Evolutionary conservation across 2,329 filamentous ascomycete genomes (phyloP), one percentile per base, ranked within the genome.

Genomic region (Exophiala lecanii-corni): DNA sequence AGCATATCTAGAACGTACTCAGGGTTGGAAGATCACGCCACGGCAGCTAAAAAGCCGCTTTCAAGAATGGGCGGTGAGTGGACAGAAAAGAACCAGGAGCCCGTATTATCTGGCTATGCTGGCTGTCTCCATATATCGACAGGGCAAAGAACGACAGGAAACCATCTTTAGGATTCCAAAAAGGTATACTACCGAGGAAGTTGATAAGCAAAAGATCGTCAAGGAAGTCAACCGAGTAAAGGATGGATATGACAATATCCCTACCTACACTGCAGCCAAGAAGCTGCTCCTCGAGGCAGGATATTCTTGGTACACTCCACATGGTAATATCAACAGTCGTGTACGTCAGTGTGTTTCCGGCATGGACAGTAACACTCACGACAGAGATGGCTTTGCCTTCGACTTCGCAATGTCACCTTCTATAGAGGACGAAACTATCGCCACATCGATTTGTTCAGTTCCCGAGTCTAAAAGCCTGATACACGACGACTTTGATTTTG

Each of bases 21-120:
- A 47, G 12, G 19, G 39, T 16, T 41, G 52, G 18, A n/a, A 40
- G 12, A 38, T 48, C 12, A 53, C 37, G 12, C 25, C 39, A 15
- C 43, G 50, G 30, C 49, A 53, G 44, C 41, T 50, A 41, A 55
- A 55, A 17, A 44, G 40, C 28, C 41, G 39, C 33, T 35, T 55
- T 13, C 45, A 39, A 17, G 47, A 46, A 33, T 55, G 52, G 52
- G 41, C 42, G 3, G 50, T 39, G 17, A 26, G 23, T 12, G 46
- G 52, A 25, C 16, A 39, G 30, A 55, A 55, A 19, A 53, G 49
- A 31, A 50, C 47, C 12, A 36, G 38, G 10, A 32, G 32, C 12
- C 36, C 37, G n/a, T 36, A 45, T 18, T 53, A 53, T 32, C 39
- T 45, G 13, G 50, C 50, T 15, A 48, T 53, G 50, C 18, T 46